Base-by-base conservation (phyloP, 306 rosid species). In the Quercus variabilis region DNA sequence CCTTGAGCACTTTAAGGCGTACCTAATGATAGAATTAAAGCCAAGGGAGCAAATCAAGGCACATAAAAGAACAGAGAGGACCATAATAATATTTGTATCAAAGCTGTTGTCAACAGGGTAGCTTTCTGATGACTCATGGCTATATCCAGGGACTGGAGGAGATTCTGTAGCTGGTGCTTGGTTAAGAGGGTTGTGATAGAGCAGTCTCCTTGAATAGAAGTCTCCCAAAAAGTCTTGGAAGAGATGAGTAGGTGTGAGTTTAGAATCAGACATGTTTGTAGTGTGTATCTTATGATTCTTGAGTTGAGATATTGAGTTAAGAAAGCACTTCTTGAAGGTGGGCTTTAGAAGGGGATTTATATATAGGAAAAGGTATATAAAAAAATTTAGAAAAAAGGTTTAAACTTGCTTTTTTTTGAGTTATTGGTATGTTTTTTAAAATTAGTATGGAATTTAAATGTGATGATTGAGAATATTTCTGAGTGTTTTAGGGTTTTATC, bases 21-120 rank as follows among this genome's bases (percentile, higher is more conserved):
- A 96, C 71, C 93, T 83, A 43, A 91, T 89, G 78, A 96, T 87
- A 79, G 97, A 90, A 85, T 96, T 96, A 19, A 96, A 73, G 1
- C 97, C 96, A 12, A 96, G 82, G 0, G 98, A 96, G 78, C 97
- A 93, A 4, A 96, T 88, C 0, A 96, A 86, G n/a, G 98, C 98
- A 67, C 94, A 93, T 8, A 96, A 31, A 55, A 96, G 90, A 75
- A 96, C 96, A 21, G 94, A 93, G 58, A 96, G 98, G 55, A 96
- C 98, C 99, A 93, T 91, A 1, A 96, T 91, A 23, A 96, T 93
- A 55, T 93, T 96, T 4, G 96, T 91, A 80, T 96, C 96, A 31
- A 96, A 90, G 74, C 85, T 85, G 21, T 81, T 92, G 69, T 88
- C 91, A 1, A 86, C 85, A 0, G 84, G 63, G 76, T 82, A 78